Percentiles rank a stretch among this genome's conserved stretches.
These are phyloP conservation scores for Juglanconis juglandina DNA, from an alignment of 2,329 filamentous ascomycete genomes.

Conservation along the genomic window DNA sequence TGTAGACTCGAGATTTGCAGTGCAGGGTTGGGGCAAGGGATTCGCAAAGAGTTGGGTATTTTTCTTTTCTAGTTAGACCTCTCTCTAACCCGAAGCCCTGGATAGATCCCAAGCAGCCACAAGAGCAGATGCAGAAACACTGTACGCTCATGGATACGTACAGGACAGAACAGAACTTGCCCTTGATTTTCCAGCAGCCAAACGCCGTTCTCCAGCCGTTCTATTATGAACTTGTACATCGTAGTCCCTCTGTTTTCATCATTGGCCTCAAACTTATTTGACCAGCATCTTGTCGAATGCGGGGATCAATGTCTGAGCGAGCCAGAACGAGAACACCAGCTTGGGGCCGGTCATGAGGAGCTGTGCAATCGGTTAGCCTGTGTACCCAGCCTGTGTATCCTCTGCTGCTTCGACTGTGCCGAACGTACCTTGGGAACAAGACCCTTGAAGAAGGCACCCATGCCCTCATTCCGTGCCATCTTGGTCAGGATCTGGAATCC, in stretches of 20 bases:
- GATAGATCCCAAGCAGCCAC: background rate
- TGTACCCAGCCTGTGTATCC: background rate
- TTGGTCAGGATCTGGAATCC: slow-evolving; percentile 88
- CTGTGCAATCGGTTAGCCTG: slow-evolving; percentile 34
- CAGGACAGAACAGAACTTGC: background rate
- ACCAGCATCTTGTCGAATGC: slow-evolving; percentile 64
- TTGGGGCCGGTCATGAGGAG: slow-evolving; percentile 98
- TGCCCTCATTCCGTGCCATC: slow-evolving; percentile 89
- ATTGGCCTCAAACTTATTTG: background rate
- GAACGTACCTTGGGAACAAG: slow-evolving; percentile 75
- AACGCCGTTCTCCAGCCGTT: slow-evolving; percentile 16
- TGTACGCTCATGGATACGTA: background rate
- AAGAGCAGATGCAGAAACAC: background rate
- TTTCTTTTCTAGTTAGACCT: slow-evolving; percentile 4
- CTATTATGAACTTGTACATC: slow-evolving; percentile 17
- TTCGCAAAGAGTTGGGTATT: slow-evolving; percentile 17
- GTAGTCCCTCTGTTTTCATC: background rate
- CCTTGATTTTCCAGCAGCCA: background rate
- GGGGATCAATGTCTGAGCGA: slow-evolving; percentile 95
- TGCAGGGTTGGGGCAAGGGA: background rate
- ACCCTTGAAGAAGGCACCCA: slow-evolving; percentile 93
- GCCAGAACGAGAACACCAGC: slow-evolving; percentile 99
- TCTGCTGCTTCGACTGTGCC: background rate
- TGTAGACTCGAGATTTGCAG: background rate
- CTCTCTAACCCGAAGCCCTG: background rate